Evolutionary conservation across 2,329 filamentous ascomycete genomes (phyloP), one percentile per base, ranked within the genome.

Genomic region (Venturiaceae sp.): DNA sequence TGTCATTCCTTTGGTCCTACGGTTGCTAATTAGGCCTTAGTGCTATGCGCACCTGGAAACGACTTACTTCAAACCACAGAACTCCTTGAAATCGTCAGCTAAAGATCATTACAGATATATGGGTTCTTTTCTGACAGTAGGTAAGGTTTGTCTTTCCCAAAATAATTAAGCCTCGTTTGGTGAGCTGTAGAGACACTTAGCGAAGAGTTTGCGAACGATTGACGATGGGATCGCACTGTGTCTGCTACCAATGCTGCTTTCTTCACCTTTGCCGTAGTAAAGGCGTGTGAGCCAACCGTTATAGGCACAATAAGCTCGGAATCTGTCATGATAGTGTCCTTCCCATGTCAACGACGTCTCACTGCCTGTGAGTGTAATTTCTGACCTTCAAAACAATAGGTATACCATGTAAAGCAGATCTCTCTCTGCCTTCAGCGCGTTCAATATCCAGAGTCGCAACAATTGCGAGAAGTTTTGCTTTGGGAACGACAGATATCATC

Each of bases 61-160:
- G 11, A 39, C 36, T 39, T 39, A 39, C 36, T 39, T 39, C 11
- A 39, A n/a, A 39, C 36, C 36, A n/a, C 36, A 39, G 36, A 39
- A 39, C n/a, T 39, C 36, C 36, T 39, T 11, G 36, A 11, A 19
- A 9, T 50, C 13, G 46, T 21, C 13, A 28, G 13, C 11, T 19
- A 19, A 50, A 21, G n/a, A n/a, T n/a, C n/a, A 11, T 11, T 11
- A 11, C 16, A 50, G 53, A 36, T 47, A 3, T 21, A 3, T 47
- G 57, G 64, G 54, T 64, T 9, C 9, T 9, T 65, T 63, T 54
- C 63, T 47, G 33, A 65, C 63, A n/a, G n/a, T n/a, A n/a, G 23
- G 65, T 65, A 55, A 67, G 62, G 34, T 68, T 68, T 3, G 60
- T 62, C 47, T 67, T 66, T 16, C 62, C 66, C 28, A 68, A 39